Evolutionary conservation across 1,284 basidiomycete species (phyloP), one percentile per base, ranked within the genome.

Genomic region (Ganoderma lucidum): DNA sequence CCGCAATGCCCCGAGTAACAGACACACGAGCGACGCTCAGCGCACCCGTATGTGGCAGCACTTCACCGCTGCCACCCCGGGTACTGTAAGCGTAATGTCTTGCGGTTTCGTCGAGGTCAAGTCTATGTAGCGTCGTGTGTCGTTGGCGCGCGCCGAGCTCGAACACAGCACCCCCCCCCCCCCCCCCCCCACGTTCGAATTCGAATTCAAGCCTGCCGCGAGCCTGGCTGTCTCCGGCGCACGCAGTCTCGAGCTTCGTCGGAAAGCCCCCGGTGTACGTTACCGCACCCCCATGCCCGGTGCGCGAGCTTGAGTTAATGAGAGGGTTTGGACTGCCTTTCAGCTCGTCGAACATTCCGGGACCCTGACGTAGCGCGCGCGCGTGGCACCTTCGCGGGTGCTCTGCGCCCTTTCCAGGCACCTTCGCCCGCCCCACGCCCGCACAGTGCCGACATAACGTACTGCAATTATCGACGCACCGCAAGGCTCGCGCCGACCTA

Each of bases 71-170:
- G 30, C 30, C 30, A 35, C 30, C 45, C 17, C 53, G 53, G 51
- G 30, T 32, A 55, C 51, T 48, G 45, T 28, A 51, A 28, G 48
- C 28, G 48, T 51, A 51, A 51, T 51, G 30, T 56, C 53, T 56
- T 35, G 53, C 12, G 53, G 53, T 17, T 56, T 56, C 53, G 28
- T 56, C 53, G 53, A 56, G 53, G 45, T 23, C 23, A 23, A n/a
- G 19, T 48, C 45, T n/a, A 19, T 4, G 23, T 35, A 35, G 35
- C 19, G 30, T 19, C 30, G 23, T n/a, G n/a, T n/a, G 30, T 35
- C 53, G 53, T 56, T 30, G 15, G 35, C 15, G 53, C 53, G 48
- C 48, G 9, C 48, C 48, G 48, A 28, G 23, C 48, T 51, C 48
- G 10, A 2, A 23, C 23, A n/a, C n/a, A n/a, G n/a, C n/a, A n/a